Evolutionary conservation across 108 stramenopile species (phyloP).

Genomic region (Schizochytrium sp.): DNA sequence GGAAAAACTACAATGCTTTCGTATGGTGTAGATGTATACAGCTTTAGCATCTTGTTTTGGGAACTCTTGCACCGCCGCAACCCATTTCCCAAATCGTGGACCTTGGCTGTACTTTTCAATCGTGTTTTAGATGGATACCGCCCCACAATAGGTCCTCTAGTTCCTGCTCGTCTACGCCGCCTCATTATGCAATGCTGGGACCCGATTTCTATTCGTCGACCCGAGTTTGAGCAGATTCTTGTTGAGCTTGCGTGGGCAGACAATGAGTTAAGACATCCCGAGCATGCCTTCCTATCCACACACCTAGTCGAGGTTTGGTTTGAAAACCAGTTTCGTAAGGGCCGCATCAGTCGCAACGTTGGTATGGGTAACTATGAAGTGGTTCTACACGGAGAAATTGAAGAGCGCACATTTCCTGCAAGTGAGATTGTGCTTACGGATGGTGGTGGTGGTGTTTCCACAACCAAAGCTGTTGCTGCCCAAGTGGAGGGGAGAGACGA

Average conservation of each 20-base stretch:
- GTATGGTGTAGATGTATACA: constrained; percentile 37
- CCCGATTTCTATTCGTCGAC: not conserved
- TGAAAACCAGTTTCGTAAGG: constrained; percentile 12
- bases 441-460: constrained; percentile 44
- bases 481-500: not conserved
- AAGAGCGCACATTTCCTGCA: constrained; percentile 6
- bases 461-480: not conserved
- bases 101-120: constrained; percentile 3
- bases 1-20: constrained; percentile 14
- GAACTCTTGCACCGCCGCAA: constrained; percentile 59
- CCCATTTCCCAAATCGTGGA: constrained; percentile 39
- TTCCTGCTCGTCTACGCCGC: constrained; percentile 27
- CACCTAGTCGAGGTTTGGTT: constrained; percentile 50
- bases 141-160: constrained; percentile 40
- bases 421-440: constrained; percentile 49
- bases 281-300: constrained; percentile 46
- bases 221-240: constrained; percentile 48
- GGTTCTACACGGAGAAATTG: not conserved
- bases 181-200: constrained; percentile 50
- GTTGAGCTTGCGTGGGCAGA: constrained; percentile 46
- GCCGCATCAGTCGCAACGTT: constrained; percentile 34
- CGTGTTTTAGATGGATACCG: constrained; percentile 35
- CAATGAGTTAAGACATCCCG: not conserved
- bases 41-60: constrained; percentile 26
- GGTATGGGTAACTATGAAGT: constrained; percentile 45